phyloP scores from a whole-genome alignment of 176 grass and related monocot genomes.

The Eleusine coracana region DNA sequence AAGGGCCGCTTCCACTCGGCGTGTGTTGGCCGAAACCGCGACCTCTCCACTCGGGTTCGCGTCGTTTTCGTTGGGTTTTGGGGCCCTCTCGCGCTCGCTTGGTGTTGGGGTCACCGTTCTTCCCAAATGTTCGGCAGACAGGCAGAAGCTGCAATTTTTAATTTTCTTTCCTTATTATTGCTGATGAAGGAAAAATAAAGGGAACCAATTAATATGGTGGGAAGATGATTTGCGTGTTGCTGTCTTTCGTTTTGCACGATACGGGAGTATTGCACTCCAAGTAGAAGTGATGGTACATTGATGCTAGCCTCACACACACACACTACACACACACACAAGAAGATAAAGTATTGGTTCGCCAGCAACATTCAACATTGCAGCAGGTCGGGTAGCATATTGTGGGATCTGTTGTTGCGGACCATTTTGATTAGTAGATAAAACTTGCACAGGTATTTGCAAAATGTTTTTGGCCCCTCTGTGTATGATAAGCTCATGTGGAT shows the following conservation, averaged over 20 bases:
- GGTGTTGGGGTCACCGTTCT: background rate
- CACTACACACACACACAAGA: too few relatives aligned
- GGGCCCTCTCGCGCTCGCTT: background rate
- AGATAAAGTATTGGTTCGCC: too few relatives aligned
- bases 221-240: background rate
- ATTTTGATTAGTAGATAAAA: too few relatives aligned
- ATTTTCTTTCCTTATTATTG: background rate
- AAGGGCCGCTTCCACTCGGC: background rate
- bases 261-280: background rate
- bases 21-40: slow-evolving; percentile 36
- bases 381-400: too few relatives aligned
- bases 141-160: background rate
- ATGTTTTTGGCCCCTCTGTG: too few relatives aligned
- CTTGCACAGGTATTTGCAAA: too few relatives aligned
- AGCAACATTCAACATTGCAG: too few relatives aligned
- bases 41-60: slow-evolving; percentile 12
- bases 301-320: too few relatives aligned
- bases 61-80: slow-evolving; percentile 9
- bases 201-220: background rate
- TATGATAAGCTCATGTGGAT: too few relatives aligned
- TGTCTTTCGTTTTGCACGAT: background rate
- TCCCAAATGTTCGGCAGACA: background rate
- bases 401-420: too few relatives aligned
- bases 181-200: background rate
- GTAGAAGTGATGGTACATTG: background rate